A percentile compares a stretch with the other conserved stretches of the same genome.
Conservation (phyloP, 2,329 filamentous ascomycete genomes). For the Alternaria brassicae region DNA sequence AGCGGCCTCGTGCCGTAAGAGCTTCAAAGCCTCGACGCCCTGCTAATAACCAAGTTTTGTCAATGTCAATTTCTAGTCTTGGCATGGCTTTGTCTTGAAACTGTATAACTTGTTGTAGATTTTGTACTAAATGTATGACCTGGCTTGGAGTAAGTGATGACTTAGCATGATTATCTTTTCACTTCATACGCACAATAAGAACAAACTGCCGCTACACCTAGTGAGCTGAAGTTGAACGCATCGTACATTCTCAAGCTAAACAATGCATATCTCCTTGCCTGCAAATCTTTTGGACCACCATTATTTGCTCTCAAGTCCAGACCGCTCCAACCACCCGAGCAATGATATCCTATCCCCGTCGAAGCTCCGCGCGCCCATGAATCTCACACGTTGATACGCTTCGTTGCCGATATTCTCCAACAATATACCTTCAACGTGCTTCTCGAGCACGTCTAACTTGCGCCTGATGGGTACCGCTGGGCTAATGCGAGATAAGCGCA, state of each 20-base stretch:
- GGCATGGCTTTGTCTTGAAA: too few relatives aligned
- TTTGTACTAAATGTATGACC: background rate
- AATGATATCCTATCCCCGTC: accelerated
- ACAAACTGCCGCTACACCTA: background rate
- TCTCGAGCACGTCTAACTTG: too few relatives aligned
- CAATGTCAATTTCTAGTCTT: too few relatives aligned
- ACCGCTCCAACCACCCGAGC: background rate
- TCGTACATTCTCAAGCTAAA: background rate
- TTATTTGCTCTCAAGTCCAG: background rate
- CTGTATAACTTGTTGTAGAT: too few relatives aligned
- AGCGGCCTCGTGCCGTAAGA: too few relatives aligned
- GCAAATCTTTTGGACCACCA: background rate
- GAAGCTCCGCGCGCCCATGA: accelerated
- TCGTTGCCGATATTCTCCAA: too few relatives aligned
- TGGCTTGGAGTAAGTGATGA: background rate
- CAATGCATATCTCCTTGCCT: background rate
- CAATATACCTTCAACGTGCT: too few relatives aligned
- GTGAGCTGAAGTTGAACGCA: background rate
- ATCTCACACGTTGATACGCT: background rate
- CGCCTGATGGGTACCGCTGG: too few relatives aligned
- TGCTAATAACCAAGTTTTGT: too few relatives aligned
- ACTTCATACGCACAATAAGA: background rate
- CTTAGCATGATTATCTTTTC: background rate
- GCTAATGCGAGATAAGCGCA: background rate
- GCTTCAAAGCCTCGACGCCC: too few relatives aligned